phyloP scores from a whole-genome alignment of 2,329 filamentous ascomycete species.

The Chalara sp. region DNA sequence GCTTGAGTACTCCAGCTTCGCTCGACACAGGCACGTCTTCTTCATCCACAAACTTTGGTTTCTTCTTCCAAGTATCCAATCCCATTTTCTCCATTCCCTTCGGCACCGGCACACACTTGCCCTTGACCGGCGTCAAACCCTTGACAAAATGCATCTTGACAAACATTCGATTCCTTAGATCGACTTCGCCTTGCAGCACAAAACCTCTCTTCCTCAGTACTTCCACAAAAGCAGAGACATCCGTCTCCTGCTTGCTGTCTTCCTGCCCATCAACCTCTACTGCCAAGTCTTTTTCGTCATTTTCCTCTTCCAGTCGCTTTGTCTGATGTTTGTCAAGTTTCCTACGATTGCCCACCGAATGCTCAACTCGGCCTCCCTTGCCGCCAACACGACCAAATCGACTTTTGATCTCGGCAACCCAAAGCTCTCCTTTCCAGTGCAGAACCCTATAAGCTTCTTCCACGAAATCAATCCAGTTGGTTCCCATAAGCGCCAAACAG shows the following conservation, averaged over 20 bases:
- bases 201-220: constrained; percentile 78
- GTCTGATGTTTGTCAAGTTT: constrained; percentile 44
- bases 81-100: constrained; percentile 41
- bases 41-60: constrained; percentile 67
- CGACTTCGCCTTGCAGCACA: constrained; percentile 68
- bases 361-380: constrained; percentile 47
- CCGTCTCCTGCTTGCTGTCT: constrained; percentile 64
- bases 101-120: constrained; percentile 56
- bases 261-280: constrained; percentile 66
- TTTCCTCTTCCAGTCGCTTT: constrained; percentile 35
- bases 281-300: constrained; percentile 50
- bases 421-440: constrained; percentile 90
- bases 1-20: constrained; percentile 69
- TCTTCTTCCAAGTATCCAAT: constrained; percentile 60
- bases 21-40: constrained; percentile 56
- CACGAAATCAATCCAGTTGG: constrained; percentile 94
- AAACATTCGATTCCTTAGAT: constrained; percentile 95
- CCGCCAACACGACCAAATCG: constrained; percentile 64
- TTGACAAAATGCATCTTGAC: constrained; percentile 95
- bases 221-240: constrained; percentile 80
- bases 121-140: constrained; percentile 63
- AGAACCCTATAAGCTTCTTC: constrained; percentile 92
- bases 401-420: constrained; percentile 95
- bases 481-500: constrained; percentile 96
- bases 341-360: constrained; percentile 66